phyloP scores from a whole-genome alignment of 441 rosid species.

The Arabidopsis hybrid region DNA sequence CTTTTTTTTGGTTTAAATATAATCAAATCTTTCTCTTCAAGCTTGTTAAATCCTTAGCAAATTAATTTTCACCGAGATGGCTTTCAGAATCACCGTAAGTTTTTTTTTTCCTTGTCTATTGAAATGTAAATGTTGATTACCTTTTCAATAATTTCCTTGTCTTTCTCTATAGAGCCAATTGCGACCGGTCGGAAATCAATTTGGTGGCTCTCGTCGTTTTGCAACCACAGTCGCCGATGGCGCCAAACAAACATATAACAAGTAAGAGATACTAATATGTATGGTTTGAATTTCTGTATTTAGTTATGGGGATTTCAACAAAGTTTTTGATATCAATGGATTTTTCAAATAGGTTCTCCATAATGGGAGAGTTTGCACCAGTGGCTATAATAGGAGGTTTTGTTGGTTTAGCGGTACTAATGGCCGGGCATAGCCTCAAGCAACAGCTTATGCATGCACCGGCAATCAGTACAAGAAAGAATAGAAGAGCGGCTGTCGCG shows the following conservation, averaged over 20 bases:
- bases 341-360: slow-evolving; percentile 37
- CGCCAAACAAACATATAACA: slow-evolving; percentile 36
- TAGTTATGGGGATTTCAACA: neutral
- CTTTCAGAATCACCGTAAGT: slow-evolving; percentile 45
- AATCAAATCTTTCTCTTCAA: slow-evolving; percentile 19
- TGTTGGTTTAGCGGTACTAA: slow-evolving; percentile 43
- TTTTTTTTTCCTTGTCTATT: neutral
- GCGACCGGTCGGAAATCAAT: slow-evolving; percentile 23
- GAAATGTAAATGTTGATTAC: neutral
- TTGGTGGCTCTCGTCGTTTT: slow-evolving; percentile 27
- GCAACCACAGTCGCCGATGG: slow-evolving; percentile 34
- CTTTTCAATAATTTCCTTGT: too few species aligned
- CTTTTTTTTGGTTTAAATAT: neutral
- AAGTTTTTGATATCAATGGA: neutral
- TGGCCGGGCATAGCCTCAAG: slow-evolving; percentile 52
- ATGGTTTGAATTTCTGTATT: neutral
- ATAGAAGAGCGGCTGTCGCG: slow-evolving; percentile 47
- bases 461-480: slow-evolving; percentile 47
- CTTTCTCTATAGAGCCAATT: slow-evolving; percentile 30
- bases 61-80: slow-evolving; percentile 22
- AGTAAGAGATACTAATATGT: slow-evolving; percentile 27
- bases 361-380: slow-evolving; percentile 51
- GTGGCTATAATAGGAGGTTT: slow-evolving; percentile 48
- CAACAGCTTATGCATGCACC: slow-evolving; percentile 57
- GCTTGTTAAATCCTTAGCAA: neutral